Evolutionary conservation across 2,329 filamentous ascomycete species (phyloP).

Genomic region (Ophiosphaerella narmari): DNA sequence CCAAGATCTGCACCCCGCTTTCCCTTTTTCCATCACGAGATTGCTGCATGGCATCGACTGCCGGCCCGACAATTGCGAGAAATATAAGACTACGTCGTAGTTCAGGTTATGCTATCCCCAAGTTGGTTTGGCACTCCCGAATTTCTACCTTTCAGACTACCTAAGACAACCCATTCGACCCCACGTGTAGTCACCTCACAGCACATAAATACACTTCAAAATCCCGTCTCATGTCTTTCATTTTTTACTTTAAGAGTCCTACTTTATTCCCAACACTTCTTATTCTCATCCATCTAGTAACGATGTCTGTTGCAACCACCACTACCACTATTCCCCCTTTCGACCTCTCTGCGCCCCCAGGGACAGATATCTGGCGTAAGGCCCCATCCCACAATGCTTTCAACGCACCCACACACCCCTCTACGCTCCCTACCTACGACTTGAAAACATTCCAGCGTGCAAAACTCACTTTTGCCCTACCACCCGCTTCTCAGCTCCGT

Average conservation of each 20-base stretch:
- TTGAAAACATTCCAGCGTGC: conserved; percentile 66
- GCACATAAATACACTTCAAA: conserved; percentile 15
- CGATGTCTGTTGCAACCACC: conserved; percentile 25
- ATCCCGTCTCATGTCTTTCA: neutral
- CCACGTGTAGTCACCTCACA: conserved; percentile 1
- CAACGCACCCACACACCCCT: conserved; percentile 54
- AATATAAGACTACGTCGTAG: conserved; percentile 1
- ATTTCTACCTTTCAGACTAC: neutral
- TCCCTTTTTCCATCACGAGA: conserved; percentile 13
- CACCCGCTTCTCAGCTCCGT: conserved; percentile 50
- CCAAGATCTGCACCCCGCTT: conserved; percentile 34
- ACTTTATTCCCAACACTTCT: neutral
- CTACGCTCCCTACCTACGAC: conserved; percentile 35
- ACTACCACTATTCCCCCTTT: conserved; percentile 32
- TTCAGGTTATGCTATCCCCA: conserved; percentile 4
- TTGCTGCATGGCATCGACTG: neutral
- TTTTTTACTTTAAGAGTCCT: neutral
- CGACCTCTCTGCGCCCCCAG: conserved; percentile 52
- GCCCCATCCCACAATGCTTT: conserved; percentile 68
- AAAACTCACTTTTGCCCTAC: conserved; percentile 61
- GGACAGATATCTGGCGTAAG: conserved; percentile 79
- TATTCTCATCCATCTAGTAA: neutral
- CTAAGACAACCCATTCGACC: no score
- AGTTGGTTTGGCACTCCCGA: conserved; percentile 21
- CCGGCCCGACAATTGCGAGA: conserved; percentile 10